Evolutionary conservation across 208 protist species (phyloP).

Genomic region (Crithidia sp.): DNA sequence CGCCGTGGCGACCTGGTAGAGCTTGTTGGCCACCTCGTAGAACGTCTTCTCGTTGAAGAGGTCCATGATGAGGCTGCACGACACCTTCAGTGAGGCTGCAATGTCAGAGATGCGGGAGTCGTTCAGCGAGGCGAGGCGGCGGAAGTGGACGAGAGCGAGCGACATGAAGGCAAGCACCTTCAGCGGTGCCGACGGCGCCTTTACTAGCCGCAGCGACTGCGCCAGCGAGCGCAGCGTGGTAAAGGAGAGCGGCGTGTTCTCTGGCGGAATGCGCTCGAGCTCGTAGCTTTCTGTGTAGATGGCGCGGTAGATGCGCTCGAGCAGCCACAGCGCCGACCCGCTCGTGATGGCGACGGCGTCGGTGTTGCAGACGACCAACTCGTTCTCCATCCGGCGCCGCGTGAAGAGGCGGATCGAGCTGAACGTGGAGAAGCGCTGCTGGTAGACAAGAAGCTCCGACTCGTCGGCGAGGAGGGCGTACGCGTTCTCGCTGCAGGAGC

Average conservation of each 20-base stretch:
- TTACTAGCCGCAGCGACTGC: constrained; percentile 39
- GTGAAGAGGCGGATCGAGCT: constrained; percentile 55
- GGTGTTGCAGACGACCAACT: constrained; percentile 46
- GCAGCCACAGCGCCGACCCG: constrained; percentile 65
- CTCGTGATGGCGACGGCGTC: constrained; percentile 15
- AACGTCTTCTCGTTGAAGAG: constrained; percentile 65
- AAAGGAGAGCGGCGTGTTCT: constrained; percentile 52
- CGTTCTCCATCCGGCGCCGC: constrained; percentile 37
- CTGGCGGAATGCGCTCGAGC: constrained; percentile 60
- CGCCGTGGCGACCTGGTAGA: constrained; percentile 48
- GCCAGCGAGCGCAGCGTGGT: constrained; percentile 51
- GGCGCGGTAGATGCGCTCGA: constrained; percentile 58
- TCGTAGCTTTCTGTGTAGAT: constrained; percentile 73
- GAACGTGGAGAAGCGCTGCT: constrained; percentile 82
- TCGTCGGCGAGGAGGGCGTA: constrained; percentile 81
- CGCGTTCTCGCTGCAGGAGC: constrained; percentile 56
- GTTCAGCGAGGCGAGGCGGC: constrained; percentile 50
- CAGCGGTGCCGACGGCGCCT: constrained; percentile 36
- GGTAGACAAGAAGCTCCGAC: constrained; percentile 74
- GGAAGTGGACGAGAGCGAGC: constrained; percentile 65
- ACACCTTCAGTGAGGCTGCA: constrained; percentile 59
- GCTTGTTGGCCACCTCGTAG: constrained; percentile 43
- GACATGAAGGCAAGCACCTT: constrained; percentile 70
- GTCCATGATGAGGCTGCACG: constrained; percentile 58
- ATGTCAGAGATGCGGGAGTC: constrained; percentile 56